Percentiles rank a stretch among this genome's conserved stretches.
Conservation (phyloP, 495 filamentous ascomycete species). For the Penicillium salamii region DNA sequence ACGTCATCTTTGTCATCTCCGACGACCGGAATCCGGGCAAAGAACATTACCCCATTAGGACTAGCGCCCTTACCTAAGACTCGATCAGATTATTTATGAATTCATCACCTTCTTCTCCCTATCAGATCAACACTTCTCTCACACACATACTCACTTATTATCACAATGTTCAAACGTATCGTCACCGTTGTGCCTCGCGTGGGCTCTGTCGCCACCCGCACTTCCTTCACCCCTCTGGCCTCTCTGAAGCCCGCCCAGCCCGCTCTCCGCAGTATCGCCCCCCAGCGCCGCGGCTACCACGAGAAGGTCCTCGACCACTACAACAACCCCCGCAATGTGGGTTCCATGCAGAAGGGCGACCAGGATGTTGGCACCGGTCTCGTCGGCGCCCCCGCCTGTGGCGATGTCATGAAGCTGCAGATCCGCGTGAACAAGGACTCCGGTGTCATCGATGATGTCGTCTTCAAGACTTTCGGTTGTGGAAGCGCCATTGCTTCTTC, state of each 20-base stretch:
- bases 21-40: slow-evolving; percentile 23
- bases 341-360: slow-evolving; percentile 83
- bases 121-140: slow-evolving; percentile 26
- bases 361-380: slow-evolving; percentile 92
- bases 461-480: slow-evolving; percentile 99
- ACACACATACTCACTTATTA: background rate
- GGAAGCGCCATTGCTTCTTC: slow-evolving; percentile 91
- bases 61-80: slow-evolving; percentile 21
- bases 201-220: slow-evolving; percentile 41
- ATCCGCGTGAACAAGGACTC: slow-evolving; percentile 90
- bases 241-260: slow-evolving; percentile 32
- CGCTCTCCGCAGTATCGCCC: slow-evolving; percentile 26
- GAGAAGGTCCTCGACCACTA: slow-evolving; percentile 92
- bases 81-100: slow-evolving; percentile 36
- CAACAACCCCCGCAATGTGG: slow-evolving; percentile 88
- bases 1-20: slow-evolving; percentile 23
- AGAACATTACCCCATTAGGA: slow-evolving; percentile 13
- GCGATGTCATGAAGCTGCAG: slow-evolving; percentile 98
- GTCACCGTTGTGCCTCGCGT: slow-evolving; percentile 49
- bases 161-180: slow-evolving; percentile 53
- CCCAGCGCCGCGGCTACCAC: slow-evolving; percentile 53
- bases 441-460: slow-evolving; percentile 89
- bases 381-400: slow-evolving; percentile 84
- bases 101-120: slow-evolving; percentile 27
- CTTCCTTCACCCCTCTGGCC: slow-evolving; percentile 40